Percentiles rank a stretch among this genome's conserved stretches.
Evolutionary conservation across 192 early-diverging fungal genomes (phyloP).

Genomic region (Glomus cerebriforme): DNA sequence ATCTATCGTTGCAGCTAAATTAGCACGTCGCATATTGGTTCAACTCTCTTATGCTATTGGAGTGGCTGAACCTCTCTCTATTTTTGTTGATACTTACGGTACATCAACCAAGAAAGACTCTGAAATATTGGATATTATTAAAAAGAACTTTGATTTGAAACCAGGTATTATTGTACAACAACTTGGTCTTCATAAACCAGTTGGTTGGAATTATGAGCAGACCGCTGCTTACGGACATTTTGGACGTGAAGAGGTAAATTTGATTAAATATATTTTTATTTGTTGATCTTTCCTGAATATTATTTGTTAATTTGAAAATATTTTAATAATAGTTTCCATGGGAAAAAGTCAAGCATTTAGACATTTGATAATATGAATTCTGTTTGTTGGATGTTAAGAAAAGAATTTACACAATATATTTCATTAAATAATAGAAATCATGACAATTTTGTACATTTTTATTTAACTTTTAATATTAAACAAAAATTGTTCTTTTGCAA

Average conservation of each 20-base stretch:
- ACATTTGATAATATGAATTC: no score
- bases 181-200: conserved; percentile 95
- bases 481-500: no score
- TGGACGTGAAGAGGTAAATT: conserved; percentile 72
- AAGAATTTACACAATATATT: no score
- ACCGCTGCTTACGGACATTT: conserved; percentile 97
- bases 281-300: neutral
- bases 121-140: conserved; percentile 92
- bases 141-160: conserved; percentile 98
- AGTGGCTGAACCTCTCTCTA: conserved; percentile 94
- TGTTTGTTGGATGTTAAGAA: no score
- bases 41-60: conserved; percentile 99
- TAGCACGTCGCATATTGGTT: conserved; percentile 90
- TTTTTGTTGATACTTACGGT: conserved; percentile 97
- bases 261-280: neutral
- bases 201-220: conserved; percentile 77
- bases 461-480: no score
- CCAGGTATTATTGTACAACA: conserved; percentile 98
- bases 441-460: no score
- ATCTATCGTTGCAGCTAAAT: conserved; percentile 90
- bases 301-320: neutral
- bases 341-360: neutral
- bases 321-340: conserved; percentile 17
- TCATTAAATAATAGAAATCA: no score
- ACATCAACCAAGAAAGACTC: conserved; percentile 87